Conservation (phyloP, 352 stramenopile genomes). For the Globisporangium solare region DNA sequence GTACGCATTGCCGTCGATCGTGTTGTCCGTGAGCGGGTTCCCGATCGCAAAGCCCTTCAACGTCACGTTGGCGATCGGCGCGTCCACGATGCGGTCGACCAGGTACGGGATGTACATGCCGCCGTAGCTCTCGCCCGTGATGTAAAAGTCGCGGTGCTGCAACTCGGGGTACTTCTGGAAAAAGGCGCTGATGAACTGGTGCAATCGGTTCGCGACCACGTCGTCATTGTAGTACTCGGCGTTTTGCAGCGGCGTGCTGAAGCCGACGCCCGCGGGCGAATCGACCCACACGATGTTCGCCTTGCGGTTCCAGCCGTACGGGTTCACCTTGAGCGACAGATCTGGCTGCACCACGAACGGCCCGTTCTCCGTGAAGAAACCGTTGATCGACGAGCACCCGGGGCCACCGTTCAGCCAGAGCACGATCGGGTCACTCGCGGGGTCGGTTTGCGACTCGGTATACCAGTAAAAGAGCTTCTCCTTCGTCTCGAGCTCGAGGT, state of each 20-base stretch:
- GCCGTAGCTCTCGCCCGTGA: slow-evolving; percentile 86
- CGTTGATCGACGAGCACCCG: slow-evolving; percentile 74
- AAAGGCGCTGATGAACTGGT: slow-evolving; percentile 69
- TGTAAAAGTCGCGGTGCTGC: slow-evolving; percentile 64
- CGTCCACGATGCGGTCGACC: slow-evolving; percentile 53
- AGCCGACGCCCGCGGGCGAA: slow-evolving; percentile 85
- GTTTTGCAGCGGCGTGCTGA: slow-evolving; percentile 46
- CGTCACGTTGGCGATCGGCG: slow-evolving; percentile 38
- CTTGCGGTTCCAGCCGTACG: slow-evolving; percentile 84
- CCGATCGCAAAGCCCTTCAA: slow-evolving; percentile 71
- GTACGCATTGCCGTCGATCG: slow-evolving; percentile 60
- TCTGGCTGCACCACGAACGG: slow-evolving; percentile 57
- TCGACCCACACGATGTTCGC: slow-evolving; percentile 90
- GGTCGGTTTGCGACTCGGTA: slow-evolving; percentile 39
- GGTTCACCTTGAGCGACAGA: slow-evolving; percentile 54
- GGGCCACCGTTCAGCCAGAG: slow-evolving; percentile 92
- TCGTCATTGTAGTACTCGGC: slow-evolving; percentile 56
- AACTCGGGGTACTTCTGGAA: slow-evolving; percentile 73
- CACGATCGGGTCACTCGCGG: slow-evolving; percentile 68
- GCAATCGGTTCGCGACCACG: slow-evolving; percentile 39
- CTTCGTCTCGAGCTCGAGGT: slow-evolving; percentile 32
- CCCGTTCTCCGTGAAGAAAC: slow-evolving; percentile 82
- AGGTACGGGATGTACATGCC: slow-evolving; percentile 87
- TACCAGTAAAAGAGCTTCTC: slow-evolving; percentile 81
- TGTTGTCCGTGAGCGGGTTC: slow-evolving; percentile 67